Base-by-base conservation (phyloP, 805 yeast species). In the Yamadazyma olivae region DNA sequence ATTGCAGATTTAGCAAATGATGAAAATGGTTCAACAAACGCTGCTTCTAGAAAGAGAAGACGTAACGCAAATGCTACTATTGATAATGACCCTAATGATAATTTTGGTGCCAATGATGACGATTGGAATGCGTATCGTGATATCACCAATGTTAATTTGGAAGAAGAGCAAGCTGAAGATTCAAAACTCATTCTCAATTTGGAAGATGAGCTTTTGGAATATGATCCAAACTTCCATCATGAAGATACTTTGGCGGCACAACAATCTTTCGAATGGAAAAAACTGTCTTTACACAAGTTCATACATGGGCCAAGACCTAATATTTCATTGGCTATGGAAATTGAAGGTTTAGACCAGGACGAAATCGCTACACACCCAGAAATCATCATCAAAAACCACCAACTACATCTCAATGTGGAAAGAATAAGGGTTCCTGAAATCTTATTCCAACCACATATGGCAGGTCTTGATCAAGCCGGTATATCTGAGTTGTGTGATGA, bases 391-490 rank as follows among this genome's bases (percentile, higher is more conserved):
- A 88, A 90, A 48, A 83, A 81, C 43, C 95, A 90, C 59, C 98
- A 93, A 62, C 69, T 95, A 37, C 96, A 90, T 64, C 50, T 93
- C 30, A 95, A 91, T 56, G 72, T 91, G 27, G 99, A 93, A 61
- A 73, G 99, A 40, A 83, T 91, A 19, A 74, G 95, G 39, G 86
- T 91, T 2, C 97, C 98, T 0, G 99, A 93, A 59, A 81, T 90
- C 2, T 54, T 89, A 32, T 89, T 93, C 59, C 93, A 91, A 56
- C 99, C 99, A 5, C 75, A 82, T 6, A 88, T 93, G 43, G 95
- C 95, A 0, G 99, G 99, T 16, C 68, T 89, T 16, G 99, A 93
- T 58, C 98, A 90, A 61, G 95, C 97, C 0, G 98, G 98, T 18
- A 70, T 93, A n/a, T 55, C 75, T 17, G 98, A 93, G 58, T 61